Evolutionary conservation across 108 stramenopile genomes (phyloP), one percentile per base, ranked within the genome.

Genomic region (Stephanodiscus minutulus): DNA sequence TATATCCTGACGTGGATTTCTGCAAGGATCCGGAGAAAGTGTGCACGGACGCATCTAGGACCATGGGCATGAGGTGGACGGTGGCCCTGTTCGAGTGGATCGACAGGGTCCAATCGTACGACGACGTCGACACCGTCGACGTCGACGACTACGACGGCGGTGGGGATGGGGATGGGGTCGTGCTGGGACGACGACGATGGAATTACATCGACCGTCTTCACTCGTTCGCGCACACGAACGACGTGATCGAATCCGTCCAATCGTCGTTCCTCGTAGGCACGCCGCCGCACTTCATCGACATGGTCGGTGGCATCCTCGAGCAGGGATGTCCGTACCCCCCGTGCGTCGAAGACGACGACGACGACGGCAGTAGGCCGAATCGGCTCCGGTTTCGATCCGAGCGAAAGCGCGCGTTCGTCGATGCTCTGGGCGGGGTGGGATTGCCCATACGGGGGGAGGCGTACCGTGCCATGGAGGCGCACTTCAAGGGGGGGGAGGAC

Each of bases 71-170:
- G 64, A 64, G 67, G 24, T 79, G 77, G 77, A 58, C 52, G 5
- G 77, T 73, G 4, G 77, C 72, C 3, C 15, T 79, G 5, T 79
- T 63, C 48, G 72, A 72, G 46, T 79, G 77, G 77, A 55, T 54
- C n/a, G 72, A 79, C 17, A 58, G 66, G 46, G 35, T 74, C 33
- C 73, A 74, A 66, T 60, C 73, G 18, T 74, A 66, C 53, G 63
- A 73, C 28, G 50, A n/a, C n/a, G n/a, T 25, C 27, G 36, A 60
- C 21, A 37, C 20, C 10, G 39, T 8, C 7, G 39, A 39, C 5
- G 8, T 39, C 39, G 39, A 39, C 11, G 39, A 39, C 7, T 8
- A 39, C 39, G 39, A 39, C 11, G 39, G 1, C 3, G 3, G 11
- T 11, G 3, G 1, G 39, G 39, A 11, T 1, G 39, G 7, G 7